Conservation (phyloP, 2,329 filamentous ascomycete genomes). For the Pseudogymnoascus sp. region DNA sequence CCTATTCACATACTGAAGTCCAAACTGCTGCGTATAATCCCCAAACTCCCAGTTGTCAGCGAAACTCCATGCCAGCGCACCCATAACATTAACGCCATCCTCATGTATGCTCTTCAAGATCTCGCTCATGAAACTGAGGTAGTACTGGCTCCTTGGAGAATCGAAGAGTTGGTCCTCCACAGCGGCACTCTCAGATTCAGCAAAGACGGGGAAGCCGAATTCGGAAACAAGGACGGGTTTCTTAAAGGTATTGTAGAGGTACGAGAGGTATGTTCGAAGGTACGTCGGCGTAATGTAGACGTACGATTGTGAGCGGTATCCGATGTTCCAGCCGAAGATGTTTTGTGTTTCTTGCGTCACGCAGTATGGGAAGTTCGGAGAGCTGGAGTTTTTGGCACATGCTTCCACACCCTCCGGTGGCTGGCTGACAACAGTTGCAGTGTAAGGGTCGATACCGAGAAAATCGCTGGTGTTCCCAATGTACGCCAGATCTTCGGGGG, state of each 20-base stretch:
- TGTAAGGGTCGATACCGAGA: conserved; percentile 51
- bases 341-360: conserved; percentile 41
- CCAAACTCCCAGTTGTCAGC: conserved; percentile 32
- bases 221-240: conserved; percentile 41
- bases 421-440: conserved; percentile 43
- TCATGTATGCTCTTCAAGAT: conserved; percentile 39
- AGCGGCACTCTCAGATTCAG: conserved; percentile 35
- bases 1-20: conserved; percentile 41
- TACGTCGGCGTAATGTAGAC: conserved; percentile 53
- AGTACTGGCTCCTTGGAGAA: conserved; percentile 38
- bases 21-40: conserved; percentile 33
- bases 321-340: conserved; percentile 49
- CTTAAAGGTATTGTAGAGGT: conserved; percentile 53
- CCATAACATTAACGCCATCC: conserved; percentile 39
- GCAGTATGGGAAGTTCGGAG: conserved; percentile 45
- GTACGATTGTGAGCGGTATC: conserved; percentile 48
- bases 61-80: conserved; percentile 40
- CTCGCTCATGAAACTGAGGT: conserved; percentile 38
- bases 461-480: conserved; percentile 49
- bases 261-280: conserved; percentile 48
- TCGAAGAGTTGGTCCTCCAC: conserved; percentile 40
- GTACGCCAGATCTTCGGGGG: conserved; percentile 38
- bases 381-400: conserved; percentile 41
- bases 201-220: conserved; percentile 50
- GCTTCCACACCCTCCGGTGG: conserved; percentile 38